Evolutionary conservation across 2,329 filamentous ascomycete species (phyloP).

Genomic region (Plectosphaerella plurivora): DNA sequence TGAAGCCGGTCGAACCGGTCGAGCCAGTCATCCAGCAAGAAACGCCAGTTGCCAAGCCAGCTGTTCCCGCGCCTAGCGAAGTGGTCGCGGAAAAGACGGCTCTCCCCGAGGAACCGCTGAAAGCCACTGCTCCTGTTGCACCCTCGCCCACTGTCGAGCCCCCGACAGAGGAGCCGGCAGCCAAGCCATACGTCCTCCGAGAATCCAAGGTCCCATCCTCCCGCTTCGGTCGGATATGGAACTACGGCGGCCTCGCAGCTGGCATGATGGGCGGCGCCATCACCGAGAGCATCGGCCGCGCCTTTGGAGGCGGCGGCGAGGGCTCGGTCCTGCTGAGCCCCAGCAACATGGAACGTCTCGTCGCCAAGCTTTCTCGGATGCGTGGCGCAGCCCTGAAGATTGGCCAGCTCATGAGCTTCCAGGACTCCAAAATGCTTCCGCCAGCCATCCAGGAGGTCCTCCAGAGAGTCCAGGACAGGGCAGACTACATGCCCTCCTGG

Average conservation of each 20-base stretch:
- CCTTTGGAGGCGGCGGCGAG: constrained; percentile 60
- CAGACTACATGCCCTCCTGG: constrained; percentile 95
- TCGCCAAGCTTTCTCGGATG: constrained; percentile 92
- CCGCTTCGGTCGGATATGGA: constrained; percentile 83
- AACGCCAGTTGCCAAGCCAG: too few species aligned
- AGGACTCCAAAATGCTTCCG: constrained; percentile 94
- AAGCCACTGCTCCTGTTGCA: too few species aligned
- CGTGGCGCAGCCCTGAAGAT: constrained; percentile 94
- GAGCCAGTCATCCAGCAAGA: too few species aligned
- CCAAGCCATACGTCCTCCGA: constrained; percentile 57
- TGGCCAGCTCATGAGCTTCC: constrained; percentile 97
- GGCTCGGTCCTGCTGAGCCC: constrained; percentile 86
- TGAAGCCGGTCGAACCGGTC: too few species aligned
- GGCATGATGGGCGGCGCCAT: constrained; percentile 94
- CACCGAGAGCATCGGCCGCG: constrained; percentile 76
- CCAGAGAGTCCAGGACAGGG: constrained; percentile 90
- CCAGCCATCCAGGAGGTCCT: constrained; percentile 82
- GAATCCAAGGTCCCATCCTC: constrained; percentile 91
- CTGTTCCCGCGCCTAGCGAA: too few species aligned
- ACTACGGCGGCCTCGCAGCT: constrained; percentile 87
- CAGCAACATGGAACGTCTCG: constrained; percentile 87
- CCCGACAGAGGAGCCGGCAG: neutral
- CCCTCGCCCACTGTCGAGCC: neutral
- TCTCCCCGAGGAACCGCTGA: too few species aligned
- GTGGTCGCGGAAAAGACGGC: too few species aligned